phyloP scores from a whole-genome alignment of 495 filamentous ascomycete species.

The Xylaria longipes region DNA sequence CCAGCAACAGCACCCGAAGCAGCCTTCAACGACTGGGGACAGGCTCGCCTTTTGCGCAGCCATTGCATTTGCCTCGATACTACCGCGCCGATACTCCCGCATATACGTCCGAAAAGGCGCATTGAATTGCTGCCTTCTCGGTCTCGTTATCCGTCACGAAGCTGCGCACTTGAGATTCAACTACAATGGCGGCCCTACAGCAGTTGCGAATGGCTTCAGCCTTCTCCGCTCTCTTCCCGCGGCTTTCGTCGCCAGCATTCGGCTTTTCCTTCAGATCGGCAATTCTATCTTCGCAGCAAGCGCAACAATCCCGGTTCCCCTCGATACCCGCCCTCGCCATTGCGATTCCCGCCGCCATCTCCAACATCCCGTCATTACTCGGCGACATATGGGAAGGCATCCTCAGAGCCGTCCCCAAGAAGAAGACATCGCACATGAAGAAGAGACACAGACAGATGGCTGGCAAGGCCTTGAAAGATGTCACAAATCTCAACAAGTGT shows the following conservation, averaged over 20 bases:
- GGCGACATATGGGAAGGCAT: conserved; percentile 89
- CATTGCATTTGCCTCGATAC: not conserved
- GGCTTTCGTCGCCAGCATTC: conserved; percentile 44
- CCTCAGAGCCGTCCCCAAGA: conserved; percentile 93
- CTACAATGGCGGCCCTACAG: conserved; percentile 53
- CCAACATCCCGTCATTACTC: conserved; percentile 60
- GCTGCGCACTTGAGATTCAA: not conserved
- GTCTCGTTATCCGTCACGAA: not conserved
- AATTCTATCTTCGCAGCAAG: conserved; percentile 45
- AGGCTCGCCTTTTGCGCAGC: not conserved
- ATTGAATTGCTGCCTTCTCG: conserved; percentile 15
- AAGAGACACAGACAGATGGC: conserved; percentile 91
- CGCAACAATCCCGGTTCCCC: conserved; percentile 43
- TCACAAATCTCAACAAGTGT: conserved; percentile 83
- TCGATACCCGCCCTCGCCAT: conserved; percentile 57
- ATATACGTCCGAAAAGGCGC: conserved; percentile 18
- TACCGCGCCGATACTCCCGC: not conserved
- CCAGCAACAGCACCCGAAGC: not conserved
- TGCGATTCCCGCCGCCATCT: conserved; percentile 61
- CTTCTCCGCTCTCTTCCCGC: conserved; percentile 49
- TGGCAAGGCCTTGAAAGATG: conserved; percentile 90
- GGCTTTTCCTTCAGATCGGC: conserved; percentile 48
- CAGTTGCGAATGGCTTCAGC: conserved; percentile 45
- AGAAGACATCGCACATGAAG: conserved; percentile 98
- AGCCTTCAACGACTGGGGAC: not conserved